Evolutionary conservation across 345 rosid genomes (phyloP).

Genomic region (Aquilaria sinensis): DNA sequence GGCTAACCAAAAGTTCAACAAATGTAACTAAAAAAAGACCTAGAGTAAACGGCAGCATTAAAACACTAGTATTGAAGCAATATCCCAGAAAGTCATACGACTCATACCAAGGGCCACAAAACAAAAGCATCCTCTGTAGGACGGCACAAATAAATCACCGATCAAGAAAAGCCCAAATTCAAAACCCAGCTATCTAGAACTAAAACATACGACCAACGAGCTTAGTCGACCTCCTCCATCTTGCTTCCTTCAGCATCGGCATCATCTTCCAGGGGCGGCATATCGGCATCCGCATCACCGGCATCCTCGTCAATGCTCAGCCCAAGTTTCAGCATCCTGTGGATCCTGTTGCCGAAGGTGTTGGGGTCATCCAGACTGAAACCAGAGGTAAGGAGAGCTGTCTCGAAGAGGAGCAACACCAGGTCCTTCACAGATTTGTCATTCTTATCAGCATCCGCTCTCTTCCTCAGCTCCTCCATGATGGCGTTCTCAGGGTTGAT

Average conservation of each 20-base stretch:
- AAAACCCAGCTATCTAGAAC: too few species aligned
- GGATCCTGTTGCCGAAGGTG: conserved; percentile 32
- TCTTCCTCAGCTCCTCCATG: conserved; percentile 28
- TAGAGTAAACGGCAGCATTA: too few species aligned
- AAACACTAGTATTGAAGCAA: too few species aligned
- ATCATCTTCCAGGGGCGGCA: conserved; percentile 10
- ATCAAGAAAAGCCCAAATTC: too few species aligned
- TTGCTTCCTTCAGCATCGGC: conserved; percentile 10
- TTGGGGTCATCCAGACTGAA: conserved; percentile 38
- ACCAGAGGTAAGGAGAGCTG: conserved; percentile 35
- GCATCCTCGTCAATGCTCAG: conserved; percentile 35
- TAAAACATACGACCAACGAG: too few species aligned
- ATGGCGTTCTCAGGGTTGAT: conserved; percentile 38
- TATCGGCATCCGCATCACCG: conserved; percentile 12
- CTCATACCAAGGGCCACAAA: neutral
- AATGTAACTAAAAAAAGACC: too few species aligned
- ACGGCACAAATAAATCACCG: too few species aligned
- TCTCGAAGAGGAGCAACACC: conserved; percentile 26
- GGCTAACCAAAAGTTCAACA: too few species aligned
- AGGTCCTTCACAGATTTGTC: conserved; percentile 40
- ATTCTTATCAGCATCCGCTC: conserved; percentile 28
- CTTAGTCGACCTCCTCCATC: conserved; percentile 14
- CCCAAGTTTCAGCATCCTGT: conserved; percentile 38
- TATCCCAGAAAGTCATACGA: too few species aligned
- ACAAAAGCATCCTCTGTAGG: too few species aligned